Base-by-base conservation (phyloP, 192 early-diverging fungal species). In the Gryganskiella cystojenkinii region DNA sequence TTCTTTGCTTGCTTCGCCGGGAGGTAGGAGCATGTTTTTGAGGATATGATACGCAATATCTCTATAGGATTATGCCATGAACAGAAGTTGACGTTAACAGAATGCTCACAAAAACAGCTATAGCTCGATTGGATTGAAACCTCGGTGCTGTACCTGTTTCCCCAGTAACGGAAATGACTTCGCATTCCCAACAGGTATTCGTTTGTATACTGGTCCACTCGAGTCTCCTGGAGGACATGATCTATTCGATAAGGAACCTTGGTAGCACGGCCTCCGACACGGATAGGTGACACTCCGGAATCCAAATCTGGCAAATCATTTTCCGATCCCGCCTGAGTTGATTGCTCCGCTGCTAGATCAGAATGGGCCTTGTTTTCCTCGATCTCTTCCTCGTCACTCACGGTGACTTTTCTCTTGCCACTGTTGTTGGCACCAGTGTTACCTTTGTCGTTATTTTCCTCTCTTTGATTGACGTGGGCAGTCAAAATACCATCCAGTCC, bases 141-240 rank as follows among this genome's bases (percentile, higher is more conserved):
- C n/a, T n/a, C n/a, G 4, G 22, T 4, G 1, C 2, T 14, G 44
- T 82, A 83, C 71, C 84, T 83, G 46, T 82, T 87, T 11, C 81
- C 84, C 85, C 83, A 85, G 49, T 87, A 87, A 1, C 82, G 82
- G 67, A 87, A 87, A 60, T 85, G 85, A 19, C 82, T 84, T 11
- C 83, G 54, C 47, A 84, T 74, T 4, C 85, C 85, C 22, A 87
- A 65, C 13, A 87, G 65, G 49, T 87, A 87, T 49, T 86, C 85
- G 52, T 86, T 86, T 0, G 83, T 80, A 52, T 84, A 82, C 69
- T 84, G 83, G 37, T 82, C 81, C 59, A 87, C 79, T 6, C 71
- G 51, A n/a, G 81, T 79, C 47, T 87, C 85, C 35, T 87, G 83
- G 19, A 87, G 61, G 43, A 83, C 79, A 71, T 82, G 81, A 49